Evolutionary conservation across 257 asterid genomes (phyloP), one percentile per base, ranked within the genome.

Genomic region (Forsythia suspensa): DNA sequence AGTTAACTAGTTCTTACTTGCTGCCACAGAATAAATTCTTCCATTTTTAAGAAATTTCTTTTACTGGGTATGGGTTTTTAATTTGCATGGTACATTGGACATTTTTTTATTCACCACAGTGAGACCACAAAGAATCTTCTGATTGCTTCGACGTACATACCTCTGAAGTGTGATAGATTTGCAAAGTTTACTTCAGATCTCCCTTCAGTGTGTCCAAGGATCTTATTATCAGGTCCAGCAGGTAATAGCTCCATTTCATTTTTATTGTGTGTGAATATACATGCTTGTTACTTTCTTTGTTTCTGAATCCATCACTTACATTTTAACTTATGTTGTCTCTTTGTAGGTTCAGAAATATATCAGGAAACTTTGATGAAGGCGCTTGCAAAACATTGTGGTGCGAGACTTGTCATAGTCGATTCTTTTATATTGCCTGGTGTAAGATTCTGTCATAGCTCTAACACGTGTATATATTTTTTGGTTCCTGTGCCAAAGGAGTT

Each of bases 311-410:
- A 51, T 16, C 21, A 72, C 1, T n/a, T 8, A 15, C 42, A 34
- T 12, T 76, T 34, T 57, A 76, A 16, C 41, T 63, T 51, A 38
- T 36, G 0, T 29, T 29, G 34, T 41, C 34, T 6, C 29, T 57
- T 79, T 71, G 39, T 69, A 92, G 98, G 98, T 67, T 94, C 98
- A 2, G 98, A 94, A 79, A 94, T 94, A 82, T 94, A 92, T 77
- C 97, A 92, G 87, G 97, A 92, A 84, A 89, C 86, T 55, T 84
- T 94, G 81, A 65, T 88, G 37, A 94, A 92, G 91, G 97, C 98
- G 67, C 92, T 94, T 72, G 92, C 96, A 1, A 90, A 88, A 68
- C 78, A 87, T 86, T 92, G 83, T 82, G 86, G 82, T 59, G 97
- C 88, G 18, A 91, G 80, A 46, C 89, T 94, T 79, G 91, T 94